Conservation (phyloP, 306 rosid species). For the Medicago arabica region DNA sequence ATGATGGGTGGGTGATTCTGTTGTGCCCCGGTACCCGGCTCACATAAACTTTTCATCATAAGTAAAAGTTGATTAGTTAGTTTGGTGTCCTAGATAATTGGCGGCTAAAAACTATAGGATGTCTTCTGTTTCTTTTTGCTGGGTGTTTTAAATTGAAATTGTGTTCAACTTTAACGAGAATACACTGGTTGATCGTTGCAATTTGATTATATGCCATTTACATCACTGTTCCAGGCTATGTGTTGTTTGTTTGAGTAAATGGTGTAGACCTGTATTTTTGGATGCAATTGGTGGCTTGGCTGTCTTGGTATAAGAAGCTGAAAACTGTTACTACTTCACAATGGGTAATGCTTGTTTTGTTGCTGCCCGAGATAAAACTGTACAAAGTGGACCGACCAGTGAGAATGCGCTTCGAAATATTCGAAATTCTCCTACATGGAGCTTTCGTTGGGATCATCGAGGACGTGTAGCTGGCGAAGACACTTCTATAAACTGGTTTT, state of each 20-base stretch:
- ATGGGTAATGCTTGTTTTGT: conserved; percentile 65
- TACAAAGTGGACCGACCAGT: conserved; percentile 49
- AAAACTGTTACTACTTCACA: conserved; percentile 25
- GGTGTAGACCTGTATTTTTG: conserved; percentile 18
- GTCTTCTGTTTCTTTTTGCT: background rate
- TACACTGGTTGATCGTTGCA: conserved; percentile 2
- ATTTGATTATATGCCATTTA: conserved; percentile 40
- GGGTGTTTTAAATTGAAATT: conserved; percentile 2
- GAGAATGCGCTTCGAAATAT: conserved; percentile 42
- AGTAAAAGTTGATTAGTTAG: background rate
- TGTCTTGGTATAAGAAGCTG: conserved; percentile 31
- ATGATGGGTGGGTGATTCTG: too few species aligned
- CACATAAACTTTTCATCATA: too few species aligned
- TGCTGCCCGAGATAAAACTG: conserved; percentile 53
- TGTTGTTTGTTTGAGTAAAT: conserved; percentile 5
- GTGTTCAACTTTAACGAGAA: background rate
- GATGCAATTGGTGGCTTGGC: conserved; percentile 28
- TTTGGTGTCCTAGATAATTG: background rate
- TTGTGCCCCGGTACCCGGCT: too few species aligned
- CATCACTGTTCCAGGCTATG: conserved; percentile 33
- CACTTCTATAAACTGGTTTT: conserved; percentile 58
- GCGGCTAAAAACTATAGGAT: background rate
- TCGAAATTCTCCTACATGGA: conserved; percentile 57
- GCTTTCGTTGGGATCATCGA: conserved; percentile 62
- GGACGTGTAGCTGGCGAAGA: conserved; percentile 66